Evolutionary conservation across 2,329 filamentous ascomycete genomes (phyloP), one percentile per base, ranked within the genome.

Genomic region (Aureobasidium melanogenum): DNA sequence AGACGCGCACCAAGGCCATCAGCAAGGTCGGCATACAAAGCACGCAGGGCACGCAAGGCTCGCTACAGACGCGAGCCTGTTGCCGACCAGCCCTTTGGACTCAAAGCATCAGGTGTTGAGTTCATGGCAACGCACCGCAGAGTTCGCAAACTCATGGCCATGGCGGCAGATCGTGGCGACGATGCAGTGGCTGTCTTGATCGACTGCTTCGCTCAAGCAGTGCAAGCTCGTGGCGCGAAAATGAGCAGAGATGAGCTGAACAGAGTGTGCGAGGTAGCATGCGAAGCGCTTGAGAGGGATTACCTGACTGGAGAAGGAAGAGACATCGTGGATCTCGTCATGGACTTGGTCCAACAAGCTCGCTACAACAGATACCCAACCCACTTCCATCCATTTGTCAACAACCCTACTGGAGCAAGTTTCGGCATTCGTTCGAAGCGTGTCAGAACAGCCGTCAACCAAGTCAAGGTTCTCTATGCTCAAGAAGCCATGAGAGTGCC

Each of bases 271-370:
- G 30, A 43, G 10, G 38, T 48, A 14, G 57, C 57, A 14, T 48
- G 30, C 26, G 46, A 50, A 26, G 34, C 26, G 28, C 32, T 60
- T 14, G 57, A 60, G 15, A 38, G 36, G 14, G 44, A 60, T 8
- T 19, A 28, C 14, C 9, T 43, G 26, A 60, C 46, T 41, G 46
- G 47, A 30, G 57, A 36, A 10, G 19, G 36, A 5, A 30, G 44
- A 43, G 57, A 60, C 26, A 52, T 60, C 26, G 57, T 60, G 17
- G 38, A 60, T 9, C 34, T 60, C 15, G 47, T 60, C 28, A 60
- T 60, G 57, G 9, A 10, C 1, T 12, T 60, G 32, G 57, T 24
- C 3, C 2, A 1, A 4, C 26, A 57, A n/a, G 41, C 41, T 15
- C 30, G 54, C 4, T n/a, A 46, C 39, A 17, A 28, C n/a, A 34